Evolutionary conservation across 192 early-diverging fungal species (phyloP).

Genomic region (Linnemannia elongata): DNA sequence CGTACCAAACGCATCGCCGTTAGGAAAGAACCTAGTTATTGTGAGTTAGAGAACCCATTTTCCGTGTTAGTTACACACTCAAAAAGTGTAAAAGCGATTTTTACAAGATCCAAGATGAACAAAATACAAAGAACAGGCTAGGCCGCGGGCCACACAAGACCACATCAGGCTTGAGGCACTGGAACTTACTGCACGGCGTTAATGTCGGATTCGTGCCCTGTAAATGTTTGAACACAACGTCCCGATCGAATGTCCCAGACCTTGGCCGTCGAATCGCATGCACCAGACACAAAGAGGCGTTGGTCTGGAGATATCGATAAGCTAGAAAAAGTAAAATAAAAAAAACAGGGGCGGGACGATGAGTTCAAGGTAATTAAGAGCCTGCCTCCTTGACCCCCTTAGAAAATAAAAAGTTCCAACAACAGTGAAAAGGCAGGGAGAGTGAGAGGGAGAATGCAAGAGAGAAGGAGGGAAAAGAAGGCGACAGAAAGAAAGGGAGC

Average conservation of each 20-base stretch:
- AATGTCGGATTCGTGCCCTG: slow-evolving; percentile 98
- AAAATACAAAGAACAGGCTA: no score
- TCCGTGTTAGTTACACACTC: not conserved
- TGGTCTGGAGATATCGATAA: slow-evolving; percentile 94
- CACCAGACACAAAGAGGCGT: slow-evolving; percentile 97
- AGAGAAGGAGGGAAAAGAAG: not conserved
- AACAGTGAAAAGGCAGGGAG: not conserved
- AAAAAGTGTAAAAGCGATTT: not conserved
- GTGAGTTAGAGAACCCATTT: slow-evolving; percentile 10
- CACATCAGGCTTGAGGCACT: not conserved
- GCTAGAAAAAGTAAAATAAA: slow-evolving; percentile 48
- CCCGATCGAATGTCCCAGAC: slow-evolving; percentile 98
- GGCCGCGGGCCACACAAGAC: not conserved
- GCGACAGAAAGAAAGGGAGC: not conserved
- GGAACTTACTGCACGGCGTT: slow-evolving; percentile 93
- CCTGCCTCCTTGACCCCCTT: slow-evolving; percentile 7
- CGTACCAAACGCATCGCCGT: slow-evolving; percentile 97
- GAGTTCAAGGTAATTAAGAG: not conserved
- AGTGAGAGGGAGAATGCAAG: not conserved
- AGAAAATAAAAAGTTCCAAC: not conserved
- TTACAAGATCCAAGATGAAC: no score
- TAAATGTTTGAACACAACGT: slow-evolving; percentile 98
- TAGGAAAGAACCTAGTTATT: slow-evolving; percentile 91
- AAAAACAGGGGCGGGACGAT: not conserved
- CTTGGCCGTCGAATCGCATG: slow-evolving; percentile 98